A percentile compares a stretch with the other conserved stretches of the same genome.
Evolutionary conservation across 2,329 filamentous ascomycete genomes (phyloP).

Genomic region (Emericellopsis atlantica): DNA sequence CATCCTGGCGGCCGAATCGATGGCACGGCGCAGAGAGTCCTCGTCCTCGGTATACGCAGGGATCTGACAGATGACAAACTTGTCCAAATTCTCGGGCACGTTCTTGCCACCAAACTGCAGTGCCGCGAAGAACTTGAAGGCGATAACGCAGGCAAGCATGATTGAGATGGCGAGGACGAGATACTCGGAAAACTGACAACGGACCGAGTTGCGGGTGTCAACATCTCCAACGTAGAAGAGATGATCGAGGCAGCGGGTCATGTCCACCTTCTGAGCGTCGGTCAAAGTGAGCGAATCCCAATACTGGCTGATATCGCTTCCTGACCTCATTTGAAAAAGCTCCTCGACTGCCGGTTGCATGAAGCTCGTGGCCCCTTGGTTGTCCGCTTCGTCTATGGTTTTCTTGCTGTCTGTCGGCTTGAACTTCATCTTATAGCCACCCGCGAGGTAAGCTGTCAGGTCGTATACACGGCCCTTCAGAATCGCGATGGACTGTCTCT

Average conservation of each 20-base stretch:
- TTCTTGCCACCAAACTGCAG: conserved; percentile 89
- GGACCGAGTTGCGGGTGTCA: conserved; percentile 77
- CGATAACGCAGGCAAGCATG: conserved; percentile 68
- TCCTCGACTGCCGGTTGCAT: conserved; percentile 65
- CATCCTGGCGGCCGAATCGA: conserved; percentile 92
- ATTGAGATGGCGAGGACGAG: conserved; percentile 77
- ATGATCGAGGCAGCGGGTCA: conserved; percentile 80
- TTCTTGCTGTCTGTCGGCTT: conserved; percentile 29
- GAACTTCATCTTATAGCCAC: conserved; percentile 55
- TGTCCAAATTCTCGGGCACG: conserved; percentile 89
- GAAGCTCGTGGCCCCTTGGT: conserved; percentile 54
- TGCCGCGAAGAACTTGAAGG: conserved; percentile 93
- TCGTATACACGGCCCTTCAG: conserved; percentile 78
- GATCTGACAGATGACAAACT: conserved; percentile 96
- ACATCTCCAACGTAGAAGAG: conserved; percentile 88
- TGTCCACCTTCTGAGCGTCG: conserved; percentile 43
- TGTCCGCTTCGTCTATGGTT: conserved; percentile 6
- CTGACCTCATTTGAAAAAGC: conserved; percentile 66
- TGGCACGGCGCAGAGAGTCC: conserved; percentile 89
- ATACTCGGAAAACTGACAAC: conserved; percentile 82
- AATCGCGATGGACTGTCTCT: conserved; percentile 60
- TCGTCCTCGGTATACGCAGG: conserved; percentile 98
- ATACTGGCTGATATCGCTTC: conserved; percentile 69
- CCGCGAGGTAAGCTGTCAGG: conserved; percentile 68
- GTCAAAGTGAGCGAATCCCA: conserved; percentile 62